phyloP scores from a whole-genome alignment of 208 protist species.

The Trichomonas gallinae region DNA sequence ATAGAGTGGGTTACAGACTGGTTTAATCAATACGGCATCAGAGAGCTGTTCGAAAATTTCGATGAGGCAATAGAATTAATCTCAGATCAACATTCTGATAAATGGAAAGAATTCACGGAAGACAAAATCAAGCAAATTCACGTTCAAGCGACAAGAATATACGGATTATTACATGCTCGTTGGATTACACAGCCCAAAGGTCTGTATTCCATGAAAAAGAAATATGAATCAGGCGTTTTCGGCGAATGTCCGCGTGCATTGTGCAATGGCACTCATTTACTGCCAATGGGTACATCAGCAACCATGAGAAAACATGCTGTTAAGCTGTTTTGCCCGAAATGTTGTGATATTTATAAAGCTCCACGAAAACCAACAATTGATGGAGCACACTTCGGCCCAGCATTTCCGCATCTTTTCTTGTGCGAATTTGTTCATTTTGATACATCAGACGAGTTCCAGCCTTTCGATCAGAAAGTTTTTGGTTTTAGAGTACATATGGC shows the following conservation, averaged over 20 bases:
- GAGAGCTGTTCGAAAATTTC: not conserved
- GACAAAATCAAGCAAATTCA: not conserved
- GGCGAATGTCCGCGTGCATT: not conserved
- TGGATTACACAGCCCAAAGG: constrained; percentile 11
- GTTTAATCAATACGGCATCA: not conserved
- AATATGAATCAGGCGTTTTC: constrained; percentile 10
- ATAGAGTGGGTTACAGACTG: not conserved
- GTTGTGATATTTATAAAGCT: not conserved
- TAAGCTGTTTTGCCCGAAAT: constrained; percentile 16
- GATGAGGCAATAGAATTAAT: constrained; percentile 11
- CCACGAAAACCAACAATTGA: not conserved
- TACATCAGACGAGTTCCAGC: not conserved
- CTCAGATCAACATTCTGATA: not conserved
- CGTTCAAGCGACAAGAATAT: not conserved
- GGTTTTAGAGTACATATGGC: not conserved
- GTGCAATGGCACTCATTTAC: not conserved
- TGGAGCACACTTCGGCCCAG: not conserved
- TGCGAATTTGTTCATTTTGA: not conserved
- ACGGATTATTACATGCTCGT: not conserved
- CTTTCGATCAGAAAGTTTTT: not conserved
- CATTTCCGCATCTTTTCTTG: not conserved
- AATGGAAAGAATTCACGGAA: not conserved
- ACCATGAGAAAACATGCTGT: not conserved
- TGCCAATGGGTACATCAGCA: not conserved
- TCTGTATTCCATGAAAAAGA: not conserved